Conservation (phyloP, 2,329 filamentous ascomycete species). For the Metarhizium brunneum region DNA sequence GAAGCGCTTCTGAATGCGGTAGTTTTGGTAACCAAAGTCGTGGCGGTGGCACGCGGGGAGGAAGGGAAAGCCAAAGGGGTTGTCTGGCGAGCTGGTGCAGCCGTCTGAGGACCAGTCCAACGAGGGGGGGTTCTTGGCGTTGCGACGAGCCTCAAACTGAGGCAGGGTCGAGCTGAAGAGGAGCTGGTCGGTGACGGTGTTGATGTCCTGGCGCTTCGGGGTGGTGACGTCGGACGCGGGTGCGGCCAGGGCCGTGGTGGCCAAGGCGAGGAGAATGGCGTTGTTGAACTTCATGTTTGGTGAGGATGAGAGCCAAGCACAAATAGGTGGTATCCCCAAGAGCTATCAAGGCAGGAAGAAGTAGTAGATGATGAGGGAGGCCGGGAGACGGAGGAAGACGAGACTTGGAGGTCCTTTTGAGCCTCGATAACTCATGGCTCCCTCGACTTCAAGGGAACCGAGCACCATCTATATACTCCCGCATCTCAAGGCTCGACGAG, state of each 20-base stretch:
- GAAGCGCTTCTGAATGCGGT: conserved; percentile 38
- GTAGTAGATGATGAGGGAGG: too few relatives aligned
- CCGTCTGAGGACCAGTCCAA: conserved; percentile 33
- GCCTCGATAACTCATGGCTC: too few relatives aligned
- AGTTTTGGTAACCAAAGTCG: conserved; percentile 49
- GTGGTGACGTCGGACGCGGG: conserved; percentile 8
- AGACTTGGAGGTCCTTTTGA: too few relatives aligned
- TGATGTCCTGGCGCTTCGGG: conserved; percentile 13
- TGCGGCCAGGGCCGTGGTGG: conserved; percentile 14
- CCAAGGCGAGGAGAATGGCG: conserved; percentile 15
- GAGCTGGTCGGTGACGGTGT: conserved; percentile 33
- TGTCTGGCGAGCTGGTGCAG: conserved; percentile 33
- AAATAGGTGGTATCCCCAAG: too few relatives aligned
- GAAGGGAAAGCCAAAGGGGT: conserved; percentile 35
- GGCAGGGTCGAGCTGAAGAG: conserved; percentile 34
- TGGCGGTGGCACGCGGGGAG: conserved; percentile 40
- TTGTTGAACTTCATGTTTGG: conserved; percentile 23
- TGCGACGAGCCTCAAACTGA: conserved; percentile 30
- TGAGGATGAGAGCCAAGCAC: background rate
- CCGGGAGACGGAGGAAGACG: too few relatives aligned
- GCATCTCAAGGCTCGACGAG: too few relatives aligned
- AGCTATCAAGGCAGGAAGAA: too few relatives aligned
- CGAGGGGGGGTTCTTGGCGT: conserved; percentile 26
- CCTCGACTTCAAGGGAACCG: too few relatives aligned
- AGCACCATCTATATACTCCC: too few relatives aligned